Conservation (phyloP, 2,329 filamentous ascomycete genomes). For the Pleurostoma richardsiae region DNA sequence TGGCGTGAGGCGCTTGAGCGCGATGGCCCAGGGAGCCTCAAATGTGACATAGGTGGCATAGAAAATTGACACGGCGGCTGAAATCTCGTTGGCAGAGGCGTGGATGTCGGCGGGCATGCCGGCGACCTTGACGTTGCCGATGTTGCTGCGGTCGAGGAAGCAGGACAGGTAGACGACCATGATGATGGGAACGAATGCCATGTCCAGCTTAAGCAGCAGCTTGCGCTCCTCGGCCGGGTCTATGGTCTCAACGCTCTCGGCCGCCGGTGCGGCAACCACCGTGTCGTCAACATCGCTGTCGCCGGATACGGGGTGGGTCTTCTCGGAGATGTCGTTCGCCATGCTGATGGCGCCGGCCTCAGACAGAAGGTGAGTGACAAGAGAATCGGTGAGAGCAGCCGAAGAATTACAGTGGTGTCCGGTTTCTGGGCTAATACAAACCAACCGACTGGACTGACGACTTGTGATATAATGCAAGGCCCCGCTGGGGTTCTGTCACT, state of each 20-base stretch:
- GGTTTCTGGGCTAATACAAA: too few relatives aligned
- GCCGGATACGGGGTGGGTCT: background rate
- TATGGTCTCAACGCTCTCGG: constrained; percentile 6
- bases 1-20: constrained; percentile 13
- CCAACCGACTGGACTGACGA: too few relatives aligned
- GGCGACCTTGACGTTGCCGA: constrained; percentile 43
- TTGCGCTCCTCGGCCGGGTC: constrained; percentile 40
- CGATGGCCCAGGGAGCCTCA: constrained; percentile 21
- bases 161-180: constrained; percentile 50
- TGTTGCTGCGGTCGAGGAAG: constrained; percentile 50
- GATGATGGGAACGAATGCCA: constrained; percentile 33
- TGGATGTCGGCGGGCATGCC: constrained; percentile 39
- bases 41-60: constrained; percentile 22
- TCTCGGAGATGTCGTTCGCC: background rate
- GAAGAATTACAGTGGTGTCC: too few relatives aligned
- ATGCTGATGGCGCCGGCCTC: background rate
- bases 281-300: background rate
- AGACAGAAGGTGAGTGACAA: too few relatives aligned
- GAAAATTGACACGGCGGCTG: constrained; percentile 26
- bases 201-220: constrained; percentile 43
- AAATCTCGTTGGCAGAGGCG: constrained; percentile 32
- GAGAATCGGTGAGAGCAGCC: too few relatives aligned
- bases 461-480: too few relatives aligned
- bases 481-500: too few relatives aligned
- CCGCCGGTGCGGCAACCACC: background rate